Evolutionary conservation across 2,329 filamentous ascomycete species (phyloP).

Genomic region (Neophaeococcomyces aloes): DNA sequence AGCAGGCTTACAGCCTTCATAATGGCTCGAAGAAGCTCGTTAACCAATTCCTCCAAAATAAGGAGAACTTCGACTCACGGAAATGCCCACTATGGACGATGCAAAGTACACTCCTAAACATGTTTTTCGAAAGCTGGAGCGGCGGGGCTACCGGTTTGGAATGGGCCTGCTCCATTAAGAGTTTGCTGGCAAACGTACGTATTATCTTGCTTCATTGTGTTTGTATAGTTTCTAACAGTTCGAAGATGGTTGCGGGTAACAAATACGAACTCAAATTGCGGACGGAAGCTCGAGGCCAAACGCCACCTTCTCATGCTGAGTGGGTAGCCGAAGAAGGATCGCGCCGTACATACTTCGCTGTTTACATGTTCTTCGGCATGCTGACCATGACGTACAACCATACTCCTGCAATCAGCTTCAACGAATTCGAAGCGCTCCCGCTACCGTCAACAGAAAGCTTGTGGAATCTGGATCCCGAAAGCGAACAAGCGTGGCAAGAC

Average conservation of each 20-base stretch:
- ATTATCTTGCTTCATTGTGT: background rate
- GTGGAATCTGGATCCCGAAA: slow-evolving; percentile 74
- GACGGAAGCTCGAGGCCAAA: slow-evolving; percentile 70
- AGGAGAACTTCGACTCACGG: slow-evolving; percentile 95
- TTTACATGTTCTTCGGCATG: slow-evolving; percentile 97
- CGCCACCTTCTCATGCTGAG: slow-evolving; percentile 66
- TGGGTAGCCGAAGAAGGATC: slow-evolving; percentile 98
- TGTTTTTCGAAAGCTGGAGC: slow-evolving; percentile 99
- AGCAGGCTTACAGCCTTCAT: slow-evolving; percentile 92
- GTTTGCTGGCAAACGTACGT: slow-evolving; percentile 70
- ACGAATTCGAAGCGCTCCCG: slow-evolving; percentile 89
- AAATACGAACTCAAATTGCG: slow-evolving; percentile 92
- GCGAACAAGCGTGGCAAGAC: slow-evolving; percentile 77
- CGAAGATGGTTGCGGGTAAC: slow-evolving; percentile 85
- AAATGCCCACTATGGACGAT: slow-evolving; percentile 98
- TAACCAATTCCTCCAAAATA: slow-evolving; percentile 93
- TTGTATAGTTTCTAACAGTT: slow-evolving; percentile 18
- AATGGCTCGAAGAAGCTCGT: slow-evolving; percentile 96
- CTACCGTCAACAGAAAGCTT: slow-evolving; percentile 87
- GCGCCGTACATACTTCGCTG: slow-evolving; percentile 91
- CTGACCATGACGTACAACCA: slow-evolving; percentile 95
- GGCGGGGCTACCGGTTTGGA: slow-evolving; percentile 94
- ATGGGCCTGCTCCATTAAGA: slow-evolving; percentile 99
- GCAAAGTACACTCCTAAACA: slow-evolving; percentile 93
- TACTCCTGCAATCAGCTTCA: slow-evolving; percentile 94